phyloP scores from a whole-genome alignment of 2,329 filamentous ascomycete genomes.

The Sordariomycetes sp. region DNA sequence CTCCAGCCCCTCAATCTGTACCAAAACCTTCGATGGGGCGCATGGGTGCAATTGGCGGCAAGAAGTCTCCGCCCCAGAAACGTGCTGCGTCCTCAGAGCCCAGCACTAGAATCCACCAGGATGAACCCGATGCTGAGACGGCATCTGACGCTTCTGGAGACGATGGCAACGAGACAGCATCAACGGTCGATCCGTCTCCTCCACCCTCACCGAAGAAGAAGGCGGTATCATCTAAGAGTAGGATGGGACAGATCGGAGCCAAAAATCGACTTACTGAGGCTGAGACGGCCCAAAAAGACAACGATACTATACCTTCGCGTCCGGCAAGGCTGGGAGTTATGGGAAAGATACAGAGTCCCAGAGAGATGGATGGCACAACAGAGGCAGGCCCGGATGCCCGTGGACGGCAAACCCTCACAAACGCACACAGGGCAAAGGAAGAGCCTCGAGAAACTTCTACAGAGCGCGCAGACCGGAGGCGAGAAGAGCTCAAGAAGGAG shows the following conservation, averaged over 20 bases:
- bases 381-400: conserved; percentile 6
- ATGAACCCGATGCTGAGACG: background rate
- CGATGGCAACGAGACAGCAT: conserved; percentile 27
- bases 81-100: background rate
- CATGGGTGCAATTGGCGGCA: conserved; percentile 24
- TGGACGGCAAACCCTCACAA: conserved; percentile 8
- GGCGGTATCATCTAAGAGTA: conserved; percentile 16
- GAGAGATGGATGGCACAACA: background rate
- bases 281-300: background rate
- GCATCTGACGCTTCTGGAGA: conserved; percentile 7
- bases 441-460: conserved; percentile 29
- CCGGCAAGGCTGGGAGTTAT: background rate
- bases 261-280: conserved; percentile 8
- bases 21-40: too few relatives aligned
- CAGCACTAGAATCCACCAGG: too few relatives aligned
- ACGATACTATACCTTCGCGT: background rate
- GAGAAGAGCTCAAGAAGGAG: conserved; percentile 41
- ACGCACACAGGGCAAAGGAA: conserved; percentile 9
- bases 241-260: conserved; percentile 31
- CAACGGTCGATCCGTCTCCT: conserved; percentile 21
- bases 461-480: conserved; percentile 38
- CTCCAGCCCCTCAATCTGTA: too few relatives aligned
- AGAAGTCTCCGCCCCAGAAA: conserved; percentile 12
- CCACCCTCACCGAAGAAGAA: conserved; percentile 13
- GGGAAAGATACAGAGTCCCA: too few relatives aligned